Evolutionary conservation across 805 yeast species (phyloP).

Genomic region (Pichia membranifaciens): DNA sequence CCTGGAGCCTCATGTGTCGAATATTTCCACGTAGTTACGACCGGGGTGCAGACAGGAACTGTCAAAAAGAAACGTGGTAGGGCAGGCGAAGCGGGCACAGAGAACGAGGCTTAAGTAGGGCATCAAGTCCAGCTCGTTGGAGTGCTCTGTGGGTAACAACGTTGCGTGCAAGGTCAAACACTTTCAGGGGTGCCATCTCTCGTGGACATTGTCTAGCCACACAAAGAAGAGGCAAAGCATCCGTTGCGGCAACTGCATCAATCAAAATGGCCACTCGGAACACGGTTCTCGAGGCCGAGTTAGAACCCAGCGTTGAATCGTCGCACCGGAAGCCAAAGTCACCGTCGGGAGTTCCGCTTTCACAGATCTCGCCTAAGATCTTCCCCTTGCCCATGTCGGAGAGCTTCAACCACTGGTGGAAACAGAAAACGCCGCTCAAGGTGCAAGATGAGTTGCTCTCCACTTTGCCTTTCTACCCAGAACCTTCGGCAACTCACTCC

Average conservation of each 20-base stretch:
- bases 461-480: constrained; percentile 53
- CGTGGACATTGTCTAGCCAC: no score
- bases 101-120: no score
- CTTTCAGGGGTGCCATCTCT: no score
- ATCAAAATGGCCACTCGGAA: neutral
- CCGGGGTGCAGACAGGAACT: no score
- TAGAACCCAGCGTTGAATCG: neutral
- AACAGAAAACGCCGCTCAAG: constrained; percentile 23
- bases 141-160: no score
- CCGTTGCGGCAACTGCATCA: no score
- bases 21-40: no score
- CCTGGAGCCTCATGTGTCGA: neutral
- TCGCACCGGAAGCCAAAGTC: constrained; percentile 51
- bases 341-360: constrained; percentile 62
- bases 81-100: no score
- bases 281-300: neutral
- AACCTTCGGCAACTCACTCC: constrained; percentile 40
- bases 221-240: no score
- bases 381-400: constrained; percentile 54
- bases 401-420: constrained; percentile 47
- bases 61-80: no score
- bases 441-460: constrained; percentile 42
- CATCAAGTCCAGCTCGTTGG: no score
- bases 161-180: no score
- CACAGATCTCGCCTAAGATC: constrained; percentile 35